A percentile compares a stretch with the other conserved stretches of the same genome.
Conservation (phyloP, 2,329 filamentous ascomycete species). For the Trichoderma guizhouense region DNA sequence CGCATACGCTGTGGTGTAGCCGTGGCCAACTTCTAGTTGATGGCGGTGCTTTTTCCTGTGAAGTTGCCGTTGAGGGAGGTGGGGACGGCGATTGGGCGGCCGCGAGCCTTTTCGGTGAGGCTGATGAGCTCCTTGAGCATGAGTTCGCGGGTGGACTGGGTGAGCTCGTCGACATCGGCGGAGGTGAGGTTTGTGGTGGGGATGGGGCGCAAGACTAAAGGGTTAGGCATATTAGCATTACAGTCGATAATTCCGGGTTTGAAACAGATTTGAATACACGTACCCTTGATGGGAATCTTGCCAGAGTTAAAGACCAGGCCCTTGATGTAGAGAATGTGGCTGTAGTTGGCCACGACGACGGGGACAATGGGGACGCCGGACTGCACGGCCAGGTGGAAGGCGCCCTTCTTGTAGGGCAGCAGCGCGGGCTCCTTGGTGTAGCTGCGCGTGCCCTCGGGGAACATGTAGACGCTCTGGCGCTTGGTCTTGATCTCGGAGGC, state of each 20-base stretch:
- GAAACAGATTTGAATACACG: neutral
- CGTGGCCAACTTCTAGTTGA: slow-evolving; percentile 24
- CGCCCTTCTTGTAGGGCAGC: slow-evolving; percentile 98
- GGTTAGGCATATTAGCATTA: neutral
- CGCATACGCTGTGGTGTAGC: neutral
- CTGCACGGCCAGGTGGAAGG: slow-evolving; percentile 93
- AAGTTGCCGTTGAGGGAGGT: slow-evolving; percentile 23
- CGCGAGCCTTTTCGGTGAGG: slow-evolving; percentile 51
- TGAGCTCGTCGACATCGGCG: slow-evolving; percentile 74
- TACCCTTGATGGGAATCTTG: slow-evolving; percentile 71
- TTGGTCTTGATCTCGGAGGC: slow-evolving; percentile 72
- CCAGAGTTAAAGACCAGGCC: slow-evolving; percentile 64
- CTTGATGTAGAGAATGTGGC: slow-evolving; percentile 65
- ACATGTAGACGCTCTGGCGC: slow-evolving; percentile 78
- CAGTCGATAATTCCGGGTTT: neutral
- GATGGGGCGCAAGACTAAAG: slow-evolving; percentile 73
- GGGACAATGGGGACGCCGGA: slow-evolving; percentile 92
- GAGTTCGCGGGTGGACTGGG: slow-evolving; percentile 62
- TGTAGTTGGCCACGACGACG: slow-evolving; percentile 76
- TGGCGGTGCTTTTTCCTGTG: slow-evolving; percentile 30
- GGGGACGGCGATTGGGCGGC: slow-evolving; percentile 35
- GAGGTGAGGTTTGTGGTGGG: slow-evolving; percentile 68
- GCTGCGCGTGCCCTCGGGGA: slow-evolving; percentile 88
- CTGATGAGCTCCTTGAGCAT: slow-evolving; percentile 68
- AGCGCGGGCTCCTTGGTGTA: slow-evolving; percentile 78